Evolutionary conservation across 306 rosid genomes (phyloP).

Genomic region (Astragalus membranaceus): DNA sequence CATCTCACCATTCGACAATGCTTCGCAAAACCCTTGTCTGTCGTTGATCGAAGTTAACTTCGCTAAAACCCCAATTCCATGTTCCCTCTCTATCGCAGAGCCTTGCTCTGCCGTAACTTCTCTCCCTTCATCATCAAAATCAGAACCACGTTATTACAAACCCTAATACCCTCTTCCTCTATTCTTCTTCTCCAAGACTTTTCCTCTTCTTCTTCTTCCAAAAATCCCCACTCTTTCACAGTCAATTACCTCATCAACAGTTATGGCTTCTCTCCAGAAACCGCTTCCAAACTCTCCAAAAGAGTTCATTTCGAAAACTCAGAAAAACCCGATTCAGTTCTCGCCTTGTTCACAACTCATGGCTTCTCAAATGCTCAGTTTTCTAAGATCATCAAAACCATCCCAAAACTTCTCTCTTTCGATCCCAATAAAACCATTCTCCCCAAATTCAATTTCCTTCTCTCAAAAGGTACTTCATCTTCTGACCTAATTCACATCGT

Average conservation of each 20-base stretch:
- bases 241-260: slow-evolving; percentile 33
- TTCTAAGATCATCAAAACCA: not conserved
- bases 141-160: not conserved
- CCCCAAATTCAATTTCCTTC: slow-evolving; percentile 34
- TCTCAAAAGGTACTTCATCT: slow-evolving; percentile 26
- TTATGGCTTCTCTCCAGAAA: slow-evolving; percentile 17
- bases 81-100: too few species aligned
- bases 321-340: slow-evolving; percentile 17
- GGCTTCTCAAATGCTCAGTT: slow-evolving; percentile 20
- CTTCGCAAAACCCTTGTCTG: too few species aligned
- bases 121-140: too few species aligned
- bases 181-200: not conserved
- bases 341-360: not conserved
- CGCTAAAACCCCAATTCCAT: too few species aligned
- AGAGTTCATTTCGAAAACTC: slow-evolving; percentile 5
- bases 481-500: slow-evolving; percentile 16
- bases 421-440: slow-evolving; percentile 2
- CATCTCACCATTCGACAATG: too few species aligned
- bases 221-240: not conserved
- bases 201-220: not conserved
- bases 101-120: too few species aligned
- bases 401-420: not conserved
- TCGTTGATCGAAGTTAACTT: too few species aligned
- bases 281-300: slow-evolving; percentile 23
- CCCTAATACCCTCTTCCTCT: not conserved